phyloP scores from a whole-genome alignment of 768 basidiomycete species.

The Phlebiopsis flavidoalba region DNA sequence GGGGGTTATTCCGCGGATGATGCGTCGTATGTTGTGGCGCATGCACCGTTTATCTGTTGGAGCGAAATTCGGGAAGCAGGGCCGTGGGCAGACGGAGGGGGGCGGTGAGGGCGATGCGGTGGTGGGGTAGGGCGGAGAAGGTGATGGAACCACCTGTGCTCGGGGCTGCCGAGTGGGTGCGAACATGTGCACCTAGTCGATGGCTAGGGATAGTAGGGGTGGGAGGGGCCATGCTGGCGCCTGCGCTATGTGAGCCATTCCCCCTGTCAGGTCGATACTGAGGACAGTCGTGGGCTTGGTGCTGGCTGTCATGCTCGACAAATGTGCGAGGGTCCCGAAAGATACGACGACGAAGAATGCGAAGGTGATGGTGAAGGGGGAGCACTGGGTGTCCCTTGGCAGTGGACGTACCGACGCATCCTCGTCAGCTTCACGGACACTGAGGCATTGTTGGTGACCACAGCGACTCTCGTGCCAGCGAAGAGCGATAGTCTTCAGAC shows the following conservation, averaged over 20 bases:
- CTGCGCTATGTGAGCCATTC: conserved; percentile 90
- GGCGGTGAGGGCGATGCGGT: conserved; percentile 36
- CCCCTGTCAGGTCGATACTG: conserved; percentile 81
- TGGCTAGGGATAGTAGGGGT: conserved; percentile 50
- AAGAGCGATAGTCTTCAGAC: conserved; percentile 52
- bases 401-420: conserved; percentile 90
- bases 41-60: conserved; percentile 45
- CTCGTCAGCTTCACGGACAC: conserved; percentile 78
- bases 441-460: conserved; percentile 69
- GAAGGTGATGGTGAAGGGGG: conserved; percentile 87
- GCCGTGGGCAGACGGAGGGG: conserved; percentile 26
- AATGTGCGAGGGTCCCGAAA: conserved; percentile 80
- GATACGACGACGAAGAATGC: conserved; percentile 76
- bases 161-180: conserved; percentile 55
- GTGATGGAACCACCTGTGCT: conserved; percentile 58
- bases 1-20: conserved; percentile 93
- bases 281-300: conserved; percentile 94
- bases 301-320: conserved; percentile 74
- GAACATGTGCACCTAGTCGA: conserved; percentile 54
- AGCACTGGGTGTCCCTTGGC: conserved; percentile 80
- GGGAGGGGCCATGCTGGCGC: conserved; percentile 53
- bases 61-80: conserved; percentile 1
- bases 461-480: conserved; percentile 63
- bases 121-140: conserved; percentile 63
- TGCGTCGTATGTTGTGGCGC: conserved; percentile 88